phyloP scores from a whole-genome alignment of 345 rosid genomes.

The Nasturtium officinale region DNA sequence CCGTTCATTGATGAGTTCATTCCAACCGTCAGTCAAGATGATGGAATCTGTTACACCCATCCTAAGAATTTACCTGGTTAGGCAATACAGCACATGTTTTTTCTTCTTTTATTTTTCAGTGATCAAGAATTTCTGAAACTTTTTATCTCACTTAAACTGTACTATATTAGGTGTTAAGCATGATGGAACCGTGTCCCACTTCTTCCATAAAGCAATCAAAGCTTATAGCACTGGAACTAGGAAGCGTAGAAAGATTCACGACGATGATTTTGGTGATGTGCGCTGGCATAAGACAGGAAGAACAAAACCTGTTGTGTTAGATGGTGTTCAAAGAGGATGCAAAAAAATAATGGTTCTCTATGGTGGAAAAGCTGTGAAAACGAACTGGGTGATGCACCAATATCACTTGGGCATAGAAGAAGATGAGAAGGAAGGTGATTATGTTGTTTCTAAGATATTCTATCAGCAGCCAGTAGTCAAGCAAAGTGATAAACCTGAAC shows the following conservation, averaged over 20 bases:
- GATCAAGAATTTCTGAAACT: neutral
- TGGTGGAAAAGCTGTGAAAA: constrained; percentile 81
- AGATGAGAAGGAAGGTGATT: constrained; percentile 88
- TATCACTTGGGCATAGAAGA: constrained; percentile 91
- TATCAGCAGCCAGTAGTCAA: constrained; percentile 62
- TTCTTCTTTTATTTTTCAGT: neutral
- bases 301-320: constrained; percentile 77
- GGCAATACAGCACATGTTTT: constrained; percentile 15
- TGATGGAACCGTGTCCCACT: constrained; percentile 78
- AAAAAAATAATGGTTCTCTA: constrained; percentile 97
- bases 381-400: constrained; percentile 98
- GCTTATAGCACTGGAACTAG: constrained; percentile 91
- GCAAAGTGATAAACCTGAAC: constrained; percentile 63
- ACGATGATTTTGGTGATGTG: constrained; percentile 76
- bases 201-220: constrained; percentile 85
- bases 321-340: constrained; percentile 81
- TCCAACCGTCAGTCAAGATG: constrained; percentile 75
- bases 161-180: constrained; percentile 63
- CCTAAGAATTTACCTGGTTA: constrained; percentile 91
- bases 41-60: constrained; percentile 97
- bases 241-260: constrained; percentile 89
- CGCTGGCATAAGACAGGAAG: constrained; percentile 98
- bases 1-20: constrained; percentile 85
- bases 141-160: constrained; percentile 2
- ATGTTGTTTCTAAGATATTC: constrained; percentile 79